Evolutionary conservation across 1,139 yeast species (phyloP).

Genomic region (Taphrina confusa): DNA sequence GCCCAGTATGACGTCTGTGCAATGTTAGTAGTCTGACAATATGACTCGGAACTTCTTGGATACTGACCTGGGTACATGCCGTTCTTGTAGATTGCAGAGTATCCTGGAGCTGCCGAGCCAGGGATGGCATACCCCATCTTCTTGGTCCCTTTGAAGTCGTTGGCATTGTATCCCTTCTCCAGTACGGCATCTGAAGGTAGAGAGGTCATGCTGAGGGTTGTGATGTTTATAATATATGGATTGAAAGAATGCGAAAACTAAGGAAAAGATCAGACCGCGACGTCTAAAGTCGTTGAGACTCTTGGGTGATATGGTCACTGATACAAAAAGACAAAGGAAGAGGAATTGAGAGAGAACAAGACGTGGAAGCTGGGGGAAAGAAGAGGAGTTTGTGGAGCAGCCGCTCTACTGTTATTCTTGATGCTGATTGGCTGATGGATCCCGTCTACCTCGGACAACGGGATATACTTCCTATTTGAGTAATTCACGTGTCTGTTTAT

Average conservation of each 20-base stretch:
- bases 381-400: too few species aligned
- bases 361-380: too few species aligned
- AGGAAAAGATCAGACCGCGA: too few species aligned
- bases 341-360: too few species aligned
- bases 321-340: too few species aligned
- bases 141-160: slow-evolving; percentile 40
- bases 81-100: slow-evolving; percentile 53
- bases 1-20: slow-evolving; percentile 49
- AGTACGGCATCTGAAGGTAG: slow-evolving; percentile 21
- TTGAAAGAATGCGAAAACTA: background rate
- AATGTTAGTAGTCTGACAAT: slow-evolving; percentile 37
- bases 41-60: background rate
- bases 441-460: too few species aligned
- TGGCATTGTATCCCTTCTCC: slow-evolving; percentile 12
- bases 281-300: too few species aligned
- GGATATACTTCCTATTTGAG: too few species aligned
- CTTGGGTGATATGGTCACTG: too few species aligned
- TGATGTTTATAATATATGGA: background rate
- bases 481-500: too few species aligned
- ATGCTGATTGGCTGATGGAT: too few species aligned
- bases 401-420: too few species aligned
- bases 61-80: slow-evolving; percentile 50
- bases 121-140: slow-evolving; percentile 52
- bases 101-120: slow-evolving; percentile 54
- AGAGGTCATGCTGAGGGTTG: slow-evolving; percentile 10